A percentile compares a stretch with the other conserved stretches of the same genome.
Conservation (phyloP, 495 filamentous ascomycete genomes). For the Hypoxylon fragiforme region DNA sequence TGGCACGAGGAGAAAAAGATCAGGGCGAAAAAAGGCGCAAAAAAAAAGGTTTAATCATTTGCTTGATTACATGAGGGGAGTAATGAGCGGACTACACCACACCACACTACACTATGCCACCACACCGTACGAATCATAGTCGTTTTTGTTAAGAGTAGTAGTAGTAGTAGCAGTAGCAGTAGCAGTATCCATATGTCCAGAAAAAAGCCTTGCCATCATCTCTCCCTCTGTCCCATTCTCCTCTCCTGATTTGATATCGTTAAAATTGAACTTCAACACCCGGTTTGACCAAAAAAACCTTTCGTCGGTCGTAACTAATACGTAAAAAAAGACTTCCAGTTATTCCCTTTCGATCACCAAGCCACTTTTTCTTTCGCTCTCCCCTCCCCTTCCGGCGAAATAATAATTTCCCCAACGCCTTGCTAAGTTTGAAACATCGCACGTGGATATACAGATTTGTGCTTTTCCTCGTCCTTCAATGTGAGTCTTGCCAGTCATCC, state of each 20-base stretch:
- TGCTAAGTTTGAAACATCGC: constrained; percentile 35
- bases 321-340: too few relatives aligned
- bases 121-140: too few relatives aligned
- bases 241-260: constrained; percentile 1
- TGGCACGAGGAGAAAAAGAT: too few relatives aligned
- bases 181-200: too few relatives aligned
- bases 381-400: constrained; percentile 22
- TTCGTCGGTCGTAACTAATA: too few relatives aligned
- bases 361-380: constrained; percentile 10
- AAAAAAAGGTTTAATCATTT: constrained; percentile 17
- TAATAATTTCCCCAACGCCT: constrained; percentile 39
- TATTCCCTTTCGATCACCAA: background rate
- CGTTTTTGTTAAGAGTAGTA: too few relatives aligned
- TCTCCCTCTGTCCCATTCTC: background rate
- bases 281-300: too few relatives aligned
- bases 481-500: background rate
- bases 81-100: constrained; percentile 30
- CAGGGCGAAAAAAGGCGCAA: too few relatives aligned
- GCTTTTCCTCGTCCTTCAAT: constrained; percentile 8
- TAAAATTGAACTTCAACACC: too few relatives aligned
- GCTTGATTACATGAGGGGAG: constrained; percentile 37
- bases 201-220: too few relatives aligned
- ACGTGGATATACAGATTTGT: constrained; percentile 19
- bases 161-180: too few relatives aligned
- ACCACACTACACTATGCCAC: too few relatives aligned